phyloP scores from a whole-genome alignment of 2,329 filamentous ascomycete species.

The Ophiobolus disseminans region DNA sequence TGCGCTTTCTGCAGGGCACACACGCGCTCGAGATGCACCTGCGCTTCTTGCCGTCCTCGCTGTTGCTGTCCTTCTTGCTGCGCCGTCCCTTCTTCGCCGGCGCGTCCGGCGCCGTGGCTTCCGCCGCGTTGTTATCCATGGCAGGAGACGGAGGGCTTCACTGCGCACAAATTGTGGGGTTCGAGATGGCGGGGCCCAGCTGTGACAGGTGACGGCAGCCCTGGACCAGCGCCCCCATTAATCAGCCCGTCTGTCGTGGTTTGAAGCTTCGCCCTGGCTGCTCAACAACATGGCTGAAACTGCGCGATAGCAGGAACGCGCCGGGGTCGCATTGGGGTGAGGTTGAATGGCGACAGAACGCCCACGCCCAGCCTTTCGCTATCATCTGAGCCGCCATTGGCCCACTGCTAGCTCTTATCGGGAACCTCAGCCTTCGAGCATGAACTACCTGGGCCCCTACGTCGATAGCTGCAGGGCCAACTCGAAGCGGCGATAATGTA shows the following conservation, averaged over 20 bases:
- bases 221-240: slow-evolving; percentile 29
- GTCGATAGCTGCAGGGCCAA: not conserved
- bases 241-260: slow-evolving; percentile 31
- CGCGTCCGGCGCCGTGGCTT: slow-evolving; percentile 16
- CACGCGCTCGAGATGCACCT: slow-evolving; percentile 52
- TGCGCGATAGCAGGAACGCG: slow-evolving; percentile 11
- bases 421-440: not conserved
- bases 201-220: slow-evolving; percentile 10
- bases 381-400: slow-evolving; percentile 21
- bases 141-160: slow-evolving; percentile 9
- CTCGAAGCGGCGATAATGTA: not conserved
- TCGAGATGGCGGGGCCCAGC: slow-evolving; percentile 28
- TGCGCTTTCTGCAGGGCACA: slow-evolving; percentile 51
- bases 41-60: slow-evolving; percentile 53
- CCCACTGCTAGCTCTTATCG: slow-evolving; percentile 17
- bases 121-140: slow-evolving; percentile 22
- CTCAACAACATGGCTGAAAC: slow-evolving; percentile 25
- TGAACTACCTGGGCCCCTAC: not conserved
- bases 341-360: not conserved
- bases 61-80: slow-evolving; percentile 45
- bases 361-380: slow-evolving; percentile 4
- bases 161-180: slow-evolving; percentile 4
- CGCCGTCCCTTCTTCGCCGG: slow-evolving; percentile 43
- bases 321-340: slow-evolving; percentile 17
- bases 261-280: slow-evolving; percentile 8